Base-by-base conservation (phyloP, 2,329 filamentous ascomycete genomes). In the Stagonosporopsis cucurbitacearum region DNA sequence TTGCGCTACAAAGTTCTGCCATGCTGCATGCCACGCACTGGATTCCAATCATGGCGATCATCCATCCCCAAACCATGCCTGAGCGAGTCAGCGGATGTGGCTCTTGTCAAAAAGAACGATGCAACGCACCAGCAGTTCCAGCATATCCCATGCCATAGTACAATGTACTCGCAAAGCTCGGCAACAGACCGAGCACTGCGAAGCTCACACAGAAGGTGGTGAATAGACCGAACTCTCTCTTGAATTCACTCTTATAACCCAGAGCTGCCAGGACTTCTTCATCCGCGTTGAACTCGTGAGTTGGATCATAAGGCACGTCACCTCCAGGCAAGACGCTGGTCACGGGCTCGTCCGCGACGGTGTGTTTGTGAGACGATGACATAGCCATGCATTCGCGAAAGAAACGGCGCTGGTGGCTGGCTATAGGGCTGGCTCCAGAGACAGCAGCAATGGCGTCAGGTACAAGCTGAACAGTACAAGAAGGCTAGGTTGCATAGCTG, bases 41-140 rank as follows among this genome's bases (percentile, higher is more conserved):
- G 35, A 91, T 89, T 36, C 90, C 90, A 5, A 87, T 63, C 83
- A 90, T 89, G 44, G 87, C 87, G 41, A 91, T 79, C 25, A 91
- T 75, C 88, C 89, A 92, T 5, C 88, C 89, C 88, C 88, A 91
- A 2, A 86, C 87, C 86, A 90, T 89, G 22, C 86, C 86, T 55
- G 79, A n/a, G 7, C 26, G 36, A 33, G 51, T 64, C 32, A 67
- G 56, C 36, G 19, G 6, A 43, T 13, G 28, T 30, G 11, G 12
- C 6, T 17, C 26, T 6, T n/a, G 17, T n/a, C 25, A 13, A 49
- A 9, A 26, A 49, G 43, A 28, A 28, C n/a, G 26, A 9, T 28
- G 13, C 35, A 20, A 62, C 70, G 32, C 67, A 65, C 76, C 77
- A 25, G 76, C 75, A 0, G 75, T 78, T 1, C 77, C 76, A 6